These are phyloP conservation scores for Lepiota subincarnata DNA, from an alignment of 768 basidiomycete genomes.

Conservation along the genomic window DNA sequence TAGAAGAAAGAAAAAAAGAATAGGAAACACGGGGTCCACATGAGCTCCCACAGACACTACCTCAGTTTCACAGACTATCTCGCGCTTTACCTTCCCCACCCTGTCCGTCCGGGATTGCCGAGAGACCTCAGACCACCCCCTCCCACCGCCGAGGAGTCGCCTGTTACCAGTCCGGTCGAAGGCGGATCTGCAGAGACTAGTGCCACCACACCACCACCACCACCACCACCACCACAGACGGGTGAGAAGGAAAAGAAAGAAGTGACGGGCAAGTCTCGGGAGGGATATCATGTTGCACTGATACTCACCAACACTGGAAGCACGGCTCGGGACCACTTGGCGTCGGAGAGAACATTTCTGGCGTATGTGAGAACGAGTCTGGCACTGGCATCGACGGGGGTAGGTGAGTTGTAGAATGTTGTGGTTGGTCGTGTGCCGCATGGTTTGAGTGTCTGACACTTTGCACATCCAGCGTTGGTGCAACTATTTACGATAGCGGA, in stretches of 20 bases:
- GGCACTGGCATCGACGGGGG: constrained; percentile 45
- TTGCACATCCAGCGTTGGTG: constrained; percentile 12
- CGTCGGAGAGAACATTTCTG: constrained; percentile 50
- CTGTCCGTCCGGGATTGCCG: neutral
- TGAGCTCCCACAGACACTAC: neutral
- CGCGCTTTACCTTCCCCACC: constrained; percentile 1
- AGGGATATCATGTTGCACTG: constrained; percentile 11
- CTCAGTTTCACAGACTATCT: constrained; percentile 5
- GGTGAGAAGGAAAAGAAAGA: neutral
- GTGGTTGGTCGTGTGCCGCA: neutral
- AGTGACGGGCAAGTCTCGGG: constrained; percentile 5
- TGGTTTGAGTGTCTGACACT: neutral
- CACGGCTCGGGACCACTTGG: constrained; percentile 52
- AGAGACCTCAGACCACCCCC: neutral
- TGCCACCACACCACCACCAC: too few relatives aligned
- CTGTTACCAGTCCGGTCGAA: neutral
- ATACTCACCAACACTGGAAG: constrained; percentile 47
- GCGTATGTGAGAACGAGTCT: constrained; percentile 56
- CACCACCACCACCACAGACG: too few relatives aligned
- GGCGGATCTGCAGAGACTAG: neutral
- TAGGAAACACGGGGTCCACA: neutral
- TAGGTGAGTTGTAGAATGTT: too few relatives aligned
- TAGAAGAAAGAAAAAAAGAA: neutral
- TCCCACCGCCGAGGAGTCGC: neutral
- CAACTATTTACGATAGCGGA: constrained; percentile 16